These are phyloP conservation scores for Volvox africanus DNA, from an alignment of 139 green algal species.

Conservation along the genomic window DNA sequence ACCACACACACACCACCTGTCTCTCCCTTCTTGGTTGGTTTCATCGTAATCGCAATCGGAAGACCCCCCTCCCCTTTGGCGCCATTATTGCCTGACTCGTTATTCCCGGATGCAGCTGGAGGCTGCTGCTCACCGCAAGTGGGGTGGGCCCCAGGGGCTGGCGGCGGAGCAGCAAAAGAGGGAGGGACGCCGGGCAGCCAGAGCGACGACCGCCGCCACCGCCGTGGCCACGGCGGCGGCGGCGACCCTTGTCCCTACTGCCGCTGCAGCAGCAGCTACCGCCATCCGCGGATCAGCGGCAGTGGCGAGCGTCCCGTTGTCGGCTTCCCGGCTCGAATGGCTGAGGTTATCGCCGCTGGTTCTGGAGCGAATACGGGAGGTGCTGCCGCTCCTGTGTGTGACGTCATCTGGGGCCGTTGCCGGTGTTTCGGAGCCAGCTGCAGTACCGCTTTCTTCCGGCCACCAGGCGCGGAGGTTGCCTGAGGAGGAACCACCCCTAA, in stretches of 20 bases:
- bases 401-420: too few relatives aligned
- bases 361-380: conserved; percentile 2
- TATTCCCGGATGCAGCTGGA: neutral
- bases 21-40: too few relatives aligned
- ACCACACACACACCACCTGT: too few relatives aligned
- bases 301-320: too few relatives aligned
- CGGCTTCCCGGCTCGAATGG: neutral
- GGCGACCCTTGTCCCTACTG: neutral
- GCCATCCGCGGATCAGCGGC: neutral
- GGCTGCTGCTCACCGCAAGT: conserved; percentile 21
- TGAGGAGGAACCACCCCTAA: too few relatives aligned
- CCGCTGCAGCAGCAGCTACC: neutral
- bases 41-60: too few relatives aligned
- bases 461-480: too few relatives aligned
- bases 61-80: too few relatives aligned
- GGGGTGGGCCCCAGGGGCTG: conserved; percentile 15
- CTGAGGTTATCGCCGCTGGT: conserved; percentile 29
- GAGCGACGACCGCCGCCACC: neutral
- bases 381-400: neutral
- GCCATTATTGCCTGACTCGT: too few relatives aligned
- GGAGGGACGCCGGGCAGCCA: neutral
- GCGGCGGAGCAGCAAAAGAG: conserved; percentile 4
- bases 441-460: too few relatives aligned
- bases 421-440: too few relatives aligned
- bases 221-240: neutral